Evolutionary conservation across 1,139 yeast species (phyloP).

Genomic region (Wickerhamomyces sp.): DNA sequence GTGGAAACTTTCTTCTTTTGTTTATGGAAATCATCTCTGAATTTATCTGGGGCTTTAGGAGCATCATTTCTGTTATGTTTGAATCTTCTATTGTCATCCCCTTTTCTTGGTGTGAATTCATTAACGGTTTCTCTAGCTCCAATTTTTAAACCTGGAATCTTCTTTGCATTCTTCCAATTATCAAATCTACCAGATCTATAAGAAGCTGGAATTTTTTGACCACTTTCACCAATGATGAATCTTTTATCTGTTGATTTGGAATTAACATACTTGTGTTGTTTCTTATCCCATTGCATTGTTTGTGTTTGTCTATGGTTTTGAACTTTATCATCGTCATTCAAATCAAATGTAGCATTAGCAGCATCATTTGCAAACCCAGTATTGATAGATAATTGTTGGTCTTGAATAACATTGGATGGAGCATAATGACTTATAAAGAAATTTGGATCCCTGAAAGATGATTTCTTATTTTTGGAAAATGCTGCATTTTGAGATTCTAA

Average conservation of each 20-base stretch:
- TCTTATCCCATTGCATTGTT: conserved; percentile 88
- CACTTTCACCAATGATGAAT: conserved; percentile 91
- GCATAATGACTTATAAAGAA: conserved; percentile 90
- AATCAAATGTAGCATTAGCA: conserved; percentile 76
- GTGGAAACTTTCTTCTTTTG: conserved; percentile 81
- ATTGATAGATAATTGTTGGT: conserved; percentile 61
- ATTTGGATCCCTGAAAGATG: conserved; percentile 71
- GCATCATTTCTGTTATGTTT: conserved; percentile 74
- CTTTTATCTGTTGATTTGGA: conserved; percentile 76
- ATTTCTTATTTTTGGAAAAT: conserved; percentile 30
- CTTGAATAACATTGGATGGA: conserved; percentile 74
- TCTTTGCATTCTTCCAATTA: conserved; percentile 79
- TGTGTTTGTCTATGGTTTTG: conserved; percentile 61
- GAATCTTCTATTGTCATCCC: conserved; percentile 39
- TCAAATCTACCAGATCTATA: conserved; percentile 89
- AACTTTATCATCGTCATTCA: conserved; percentile 72
- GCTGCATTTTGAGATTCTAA: conserved; percentile 28
- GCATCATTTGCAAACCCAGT: conserved; percentile 83
- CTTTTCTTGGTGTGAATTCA: conserved; percentile 15
- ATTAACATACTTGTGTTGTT: conserved; percentile 86
- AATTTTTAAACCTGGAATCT: conserved; percentile 45
- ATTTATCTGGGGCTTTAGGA: conserved; percentile 85
- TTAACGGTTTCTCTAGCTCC: conserved; percentile 47
- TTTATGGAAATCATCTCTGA: conserved; percentile 77
- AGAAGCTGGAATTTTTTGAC: conserved; percentile 89